These are phyloP conservation scores for Fusarium continuum DNA, from an alignment of 2,329 filamentous ascomycete genomes.

Conservation along the genomic window DNA sequence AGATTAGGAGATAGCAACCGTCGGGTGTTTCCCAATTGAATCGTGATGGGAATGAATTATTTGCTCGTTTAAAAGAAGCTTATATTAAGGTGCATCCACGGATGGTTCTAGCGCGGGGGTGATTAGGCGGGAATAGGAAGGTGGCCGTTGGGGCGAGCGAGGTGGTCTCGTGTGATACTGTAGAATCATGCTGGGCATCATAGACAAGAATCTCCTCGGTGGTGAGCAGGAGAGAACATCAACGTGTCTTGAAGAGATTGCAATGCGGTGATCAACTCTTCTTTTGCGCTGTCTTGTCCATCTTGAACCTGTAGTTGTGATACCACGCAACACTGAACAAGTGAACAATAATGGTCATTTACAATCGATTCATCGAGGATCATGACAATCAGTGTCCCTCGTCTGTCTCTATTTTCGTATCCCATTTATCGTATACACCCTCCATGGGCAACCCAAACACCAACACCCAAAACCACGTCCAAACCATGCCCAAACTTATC, in stretches of 20 bases:
- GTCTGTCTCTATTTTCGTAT: conserved; percentile 16
- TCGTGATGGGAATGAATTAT: background rate
- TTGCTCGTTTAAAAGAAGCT: conserved; percentile 28
- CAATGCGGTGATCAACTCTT: too few species aligned
- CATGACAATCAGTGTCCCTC: background rate
- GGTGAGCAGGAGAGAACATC: background rate
- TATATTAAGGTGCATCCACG: conserved; percentile 34
- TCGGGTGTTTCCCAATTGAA: background rate
- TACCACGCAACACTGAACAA: background rate
- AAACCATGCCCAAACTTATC: conserved; percentile 17
- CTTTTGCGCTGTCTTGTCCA: too few species aligned
- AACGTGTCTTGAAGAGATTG: too few species aligned
- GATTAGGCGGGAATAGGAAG: conserved; percentile 37
- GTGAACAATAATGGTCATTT: background rate
- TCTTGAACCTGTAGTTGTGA: too few species aligned
- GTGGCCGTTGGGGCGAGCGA: conserved; percentile 19
- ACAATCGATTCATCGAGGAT: background rate
- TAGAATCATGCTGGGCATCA: background rate
- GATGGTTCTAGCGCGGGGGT: conserved; percentile 19
- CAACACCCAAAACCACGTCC: background rate
- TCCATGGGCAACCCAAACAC: background rate
- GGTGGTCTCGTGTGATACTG: conserved; percentile 6
- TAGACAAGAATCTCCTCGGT: background rate
- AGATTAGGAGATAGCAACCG: background rate
- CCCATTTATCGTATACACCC: too few species aligned